A percentile compares a stretch with the other conserved stretches of the same genome.
Evolutionary conservation across 2,329 filamentous ascomycete species (phyloP).

Genomic region (Pleurostoma richardsiae): DNA sequence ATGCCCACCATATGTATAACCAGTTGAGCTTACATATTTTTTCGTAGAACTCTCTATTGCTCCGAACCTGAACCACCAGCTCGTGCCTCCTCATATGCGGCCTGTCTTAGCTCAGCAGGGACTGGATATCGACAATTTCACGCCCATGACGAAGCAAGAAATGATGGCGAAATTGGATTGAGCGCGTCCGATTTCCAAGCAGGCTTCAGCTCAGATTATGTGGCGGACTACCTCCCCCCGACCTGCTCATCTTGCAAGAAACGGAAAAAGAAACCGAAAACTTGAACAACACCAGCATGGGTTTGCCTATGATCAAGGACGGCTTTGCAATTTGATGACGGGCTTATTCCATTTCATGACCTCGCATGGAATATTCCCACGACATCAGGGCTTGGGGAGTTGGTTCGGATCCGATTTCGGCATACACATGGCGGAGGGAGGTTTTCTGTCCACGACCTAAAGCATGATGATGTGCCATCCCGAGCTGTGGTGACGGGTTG

Average conservation of each 20-base stretch:
- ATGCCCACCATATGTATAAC: conserved; percentile 1
- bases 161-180: conserved; percentile 98
- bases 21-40: conserved; percentile 14
- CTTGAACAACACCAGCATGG: conserved; percentile 2
- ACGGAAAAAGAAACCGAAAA: no score
- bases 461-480: no score
- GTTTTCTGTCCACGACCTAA: no score
- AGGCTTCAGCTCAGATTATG: no score
- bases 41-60: conserved; percentile 87
- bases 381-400: background rate
- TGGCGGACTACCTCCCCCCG: background rate
- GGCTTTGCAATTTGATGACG: no score
- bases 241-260: background rate
- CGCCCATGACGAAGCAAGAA: conserved; percentile 84
- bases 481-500: no score
- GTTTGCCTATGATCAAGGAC: background rate
- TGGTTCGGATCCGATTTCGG: no score
- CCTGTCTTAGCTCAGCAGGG: conserved; percentile 69
- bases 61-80: conserved; percentile 77
- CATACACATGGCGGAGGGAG: no score
- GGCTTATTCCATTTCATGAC: background rate
- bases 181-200: conserved; percentile 30
- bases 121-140: conserved; percentile 91
- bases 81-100: conserved; percentile 81
- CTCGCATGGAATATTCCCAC: background rate